Conservation (phyloP, 1,284 basidiomycete genomes). For the Irpex sp. region DNA sequence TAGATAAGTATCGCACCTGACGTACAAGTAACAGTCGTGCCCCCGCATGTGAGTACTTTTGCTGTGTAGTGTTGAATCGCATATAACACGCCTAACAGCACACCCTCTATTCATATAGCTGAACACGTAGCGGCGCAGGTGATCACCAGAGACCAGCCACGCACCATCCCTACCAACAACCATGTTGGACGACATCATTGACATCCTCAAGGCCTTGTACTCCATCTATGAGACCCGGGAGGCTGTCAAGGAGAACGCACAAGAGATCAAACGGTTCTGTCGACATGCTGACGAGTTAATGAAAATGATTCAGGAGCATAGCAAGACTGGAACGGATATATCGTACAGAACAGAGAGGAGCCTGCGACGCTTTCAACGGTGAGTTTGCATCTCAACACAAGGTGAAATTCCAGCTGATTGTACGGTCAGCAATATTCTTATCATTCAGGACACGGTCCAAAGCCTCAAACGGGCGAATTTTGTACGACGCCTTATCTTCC, state of each 20-base stretch:
- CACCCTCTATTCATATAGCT: too few species aligned
- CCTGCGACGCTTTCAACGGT: not conserved
- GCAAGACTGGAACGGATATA: not conserved
- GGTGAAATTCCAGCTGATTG: too few species aligned
- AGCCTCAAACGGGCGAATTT: not conserved
- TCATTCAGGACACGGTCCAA: constrained; percentile 2
- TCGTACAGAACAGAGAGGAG: not conserved
- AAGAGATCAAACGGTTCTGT: constrained; percentile 8
- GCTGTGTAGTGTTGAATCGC: too few species aligned
- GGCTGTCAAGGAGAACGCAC: constrained; percentile 7
- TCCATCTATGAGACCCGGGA: not conserved
- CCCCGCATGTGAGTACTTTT: too few species aligned
- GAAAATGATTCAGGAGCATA: not conserved
- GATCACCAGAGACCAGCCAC: not conserved
- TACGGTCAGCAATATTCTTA: not conserved
- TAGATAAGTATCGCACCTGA: too few species aligned
- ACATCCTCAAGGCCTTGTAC: not conserved
- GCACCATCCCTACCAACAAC: not conserved
- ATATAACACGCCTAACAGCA: too few species aligned
- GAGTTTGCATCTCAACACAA: not conserved
- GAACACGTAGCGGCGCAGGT: too few species aligned
- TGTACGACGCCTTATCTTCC: constrained; percentile 8
- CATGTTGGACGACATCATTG: not conserved
- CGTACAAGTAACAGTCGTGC: too few species aligned
- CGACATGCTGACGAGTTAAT: not conserved